Evolutionary conservation across 2,329 filamentous ascomycete genomes (phyloP), one percentile per base, ranked within the genome.

Genomic region (Fusarium nanum): DNA sequence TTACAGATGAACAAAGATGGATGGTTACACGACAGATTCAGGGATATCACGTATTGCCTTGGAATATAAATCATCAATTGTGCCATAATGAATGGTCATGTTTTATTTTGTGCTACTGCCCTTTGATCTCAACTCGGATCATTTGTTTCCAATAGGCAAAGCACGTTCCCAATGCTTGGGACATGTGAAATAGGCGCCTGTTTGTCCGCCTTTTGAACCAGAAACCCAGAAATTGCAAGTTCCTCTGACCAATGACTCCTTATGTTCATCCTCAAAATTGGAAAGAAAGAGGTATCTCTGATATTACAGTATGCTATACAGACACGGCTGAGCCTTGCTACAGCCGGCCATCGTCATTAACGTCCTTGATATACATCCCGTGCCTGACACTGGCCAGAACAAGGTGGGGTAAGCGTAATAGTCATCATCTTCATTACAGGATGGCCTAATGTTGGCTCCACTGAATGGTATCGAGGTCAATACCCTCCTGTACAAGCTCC

Each of bases 401-500:
- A 64, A 54, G 50, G 44, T 45, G 23, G 18, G 16, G 16, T 37
- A 37, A 58, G 30, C 27, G 14, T 34, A 22, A 56, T 30, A 60
- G 55, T 52, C 45, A 44, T 64, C 53, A 48, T 68, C 23, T 42
- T 42, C 30, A 42, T 44, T 28, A 44, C 20, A 56, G 23, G 28
- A 30, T 27, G 42, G 9, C 64, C 87, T 85, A 98, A 81, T 99
- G 96, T 84, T 98, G 94, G 79, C 92, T 97, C 96, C 96, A 99
- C 83, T 99, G 91, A 76, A 99, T 99, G 45, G 93, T 97, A 82
- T 97, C 93, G 73, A 99, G 83, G 78, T 97, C 96, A 70, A 99
- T 89, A 18, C 96, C 96, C 80, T 99, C 96, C 83, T 99, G 96
- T 14, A 99, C 96, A 71, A 99, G 83, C 82, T 99, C 96, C 96